Conservation (phyloP, 2,329 filamentous ascomycete species). For the Dothiorella sarmentorum region DNA sequence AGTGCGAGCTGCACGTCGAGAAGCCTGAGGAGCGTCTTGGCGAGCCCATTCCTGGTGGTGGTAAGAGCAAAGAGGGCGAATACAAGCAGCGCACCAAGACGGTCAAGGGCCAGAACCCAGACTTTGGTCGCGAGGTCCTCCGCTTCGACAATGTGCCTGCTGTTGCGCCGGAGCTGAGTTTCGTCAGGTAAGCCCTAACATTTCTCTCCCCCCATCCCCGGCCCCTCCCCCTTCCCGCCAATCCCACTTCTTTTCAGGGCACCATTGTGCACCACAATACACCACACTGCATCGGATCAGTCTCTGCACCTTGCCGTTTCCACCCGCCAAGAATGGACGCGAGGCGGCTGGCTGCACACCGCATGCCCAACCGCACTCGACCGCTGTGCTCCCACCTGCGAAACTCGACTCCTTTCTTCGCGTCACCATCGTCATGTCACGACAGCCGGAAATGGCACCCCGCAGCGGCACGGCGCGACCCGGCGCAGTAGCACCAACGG, state of each 20-base stretch:
- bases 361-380: background rate
- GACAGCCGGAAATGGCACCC: background rate
- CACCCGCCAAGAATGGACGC: background rate
- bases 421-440: background rate
- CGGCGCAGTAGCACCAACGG: background rate
- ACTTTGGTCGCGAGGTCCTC: slow-evolving; percentile 45
- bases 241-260: background rate
- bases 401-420: background rate
- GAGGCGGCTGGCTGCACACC: background rate
- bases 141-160: slow-evolving; percentile 42
- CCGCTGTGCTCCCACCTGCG: background rate
- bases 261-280: background rate
- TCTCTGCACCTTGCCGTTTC: background rate
- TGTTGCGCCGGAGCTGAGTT: slow-evolving; percentile 47
- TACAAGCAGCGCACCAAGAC: slow-evolving; percentile 47
- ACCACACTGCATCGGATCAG: background rate
- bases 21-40: slow-evolving; percentile 51
- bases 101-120: slow-evolving; percentile 41
- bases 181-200: slow-evolving; percentile 43
- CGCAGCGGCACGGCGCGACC: background rate
- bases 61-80: slow-evolving; percentile 53
- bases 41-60: slow-evolving; percentile 43
- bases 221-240: background rate
- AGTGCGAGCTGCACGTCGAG: slow-evolving; percentile 78
- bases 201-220: slow-evolving; percentile 9